Percentiles rank a stretch among this genome's conserved stretches.
Evolutionary conservation across 2,329 filamentous ascomycete species (phyloP).

Genomic region (Aspergillus pseudonomiae): DNA sequence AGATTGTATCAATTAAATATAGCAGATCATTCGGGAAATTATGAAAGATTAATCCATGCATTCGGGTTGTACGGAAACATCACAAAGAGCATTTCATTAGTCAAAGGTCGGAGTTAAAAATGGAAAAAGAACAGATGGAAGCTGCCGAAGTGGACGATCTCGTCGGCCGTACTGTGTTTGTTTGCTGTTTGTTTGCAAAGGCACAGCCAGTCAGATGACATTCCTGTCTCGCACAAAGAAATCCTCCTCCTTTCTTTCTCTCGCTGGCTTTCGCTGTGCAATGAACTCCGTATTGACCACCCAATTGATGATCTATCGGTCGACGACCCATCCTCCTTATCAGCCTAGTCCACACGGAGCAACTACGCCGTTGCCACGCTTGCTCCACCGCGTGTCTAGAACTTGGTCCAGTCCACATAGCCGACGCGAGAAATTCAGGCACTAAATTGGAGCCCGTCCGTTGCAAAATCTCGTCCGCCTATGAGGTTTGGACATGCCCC

Average conservation of each 20-base stretch:
- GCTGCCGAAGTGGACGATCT: not conserved
- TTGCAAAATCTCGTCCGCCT: not conserved
- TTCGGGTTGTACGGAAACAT: not conserved
- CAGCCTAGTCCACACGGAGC: not conserved
- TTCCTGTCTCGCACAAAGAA: not conserved
- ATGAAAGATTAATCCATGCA: not conserved
- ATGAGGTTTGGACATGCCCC: not conserved
- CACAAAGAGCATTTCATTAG: not conserved
- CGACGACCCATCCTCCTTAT: not conserved
- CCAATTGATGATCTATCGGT: not conserved
- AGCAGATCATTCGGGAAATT: not conserved
- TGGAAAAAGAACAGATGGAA: too few relatives aligned
- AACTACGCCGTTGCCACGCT: conserved; percentile 4
- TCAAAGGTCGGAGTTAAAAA: not conserved
- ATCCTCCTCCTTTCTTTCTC: not conserved
- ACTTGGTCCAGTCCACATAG: not conserved
- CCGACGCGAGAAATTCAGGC: not conserved
- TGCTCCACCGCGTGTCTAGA: conserved; percentile 1
- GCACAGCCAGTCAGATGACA: not conserved
- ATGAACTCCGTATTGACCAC: too few relatives aligned
- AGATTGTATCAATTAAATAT: not conserved
- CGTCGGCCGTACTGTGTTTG: not conserved
- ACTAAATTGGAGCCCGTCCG: not conserved
- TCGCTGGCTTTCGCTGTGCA: not conserved
- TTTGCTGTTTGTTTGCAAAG: not conserved